These are phyloP conservation scores for Tylopilus orsonianus DNA, from an alignment of 1,284 basidiomycete genomes.

Conservation along the genomic window DNA sequence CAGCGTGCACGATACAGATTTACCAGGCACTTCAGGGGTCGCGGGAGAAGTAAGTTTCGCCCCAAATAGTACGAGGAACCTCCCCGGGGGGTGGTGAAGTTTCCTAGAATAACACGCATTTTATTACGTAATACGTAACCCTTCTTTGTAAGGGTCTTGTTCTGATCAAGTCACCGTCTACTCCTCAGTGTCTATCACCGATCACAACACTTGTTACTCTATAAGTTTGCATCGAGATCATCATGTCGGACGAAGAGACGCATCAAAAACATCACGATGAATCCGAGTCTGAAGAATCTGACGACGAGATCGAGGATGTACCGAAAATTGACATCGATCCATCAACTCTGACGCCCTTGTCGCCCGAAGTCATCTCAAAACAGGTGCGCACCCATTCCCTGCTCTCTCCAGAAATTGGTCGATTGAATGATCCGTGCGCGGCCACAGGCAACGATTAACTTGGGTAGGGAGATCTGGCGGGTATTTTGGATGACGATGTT, in stretches of 20 bases:
- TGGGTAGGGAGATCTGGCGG: slow-evolving; percentile 49
- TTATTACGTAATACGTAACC: slow-evolving; percentile 16
- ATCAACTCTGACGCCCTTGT: slow-evolving; percentile 84
- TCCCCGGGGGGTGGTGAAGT: neutral
- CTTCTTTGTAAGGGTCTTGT: slow-evolving; percentile 10
- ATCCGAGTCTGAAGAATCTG: slow-evolving; percentile 68
- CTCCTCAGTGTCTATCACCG: slow-evolving; percentile 7
- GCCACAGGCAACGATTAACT: slow-evolving; percentile 77
- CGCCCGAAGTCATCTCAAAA: slow-evolving; percentile 96
- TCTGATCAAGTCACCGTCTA: slow-evolving; percentile 23
- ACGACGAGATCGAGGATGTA: slow-evolving; percentile 52
- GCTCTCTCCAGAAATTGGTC: neutral
- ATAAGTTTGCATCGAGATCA: slow-evolving; percentile 5
- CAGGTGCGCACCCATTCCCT: slow-evolving; percentile 62
- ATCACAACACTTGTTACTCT: slow-evolving; percentile 17
- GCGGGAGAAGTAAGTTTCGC: slow-evolving; percentile 7
- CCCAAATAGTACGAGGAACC: neutral
- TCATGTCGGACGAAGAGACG: slow-evolving; percentile 66
- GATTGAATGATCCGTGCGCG: slow-evolving; percentile 1
- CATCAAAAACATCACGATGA: slow-evolving; percentile 61
- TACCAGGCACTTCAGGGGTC: neutral
- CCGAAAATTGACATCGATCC: slow-evolving; percentile 73
- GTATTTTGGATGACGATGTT: slow-evolving; percentile 10
- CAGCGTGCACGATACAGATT: no score
- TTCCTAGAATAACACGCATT: neutral